Conservation (phyloP, 192 early-diverging fungal genomes). For the Endogone sp. region DNA sequence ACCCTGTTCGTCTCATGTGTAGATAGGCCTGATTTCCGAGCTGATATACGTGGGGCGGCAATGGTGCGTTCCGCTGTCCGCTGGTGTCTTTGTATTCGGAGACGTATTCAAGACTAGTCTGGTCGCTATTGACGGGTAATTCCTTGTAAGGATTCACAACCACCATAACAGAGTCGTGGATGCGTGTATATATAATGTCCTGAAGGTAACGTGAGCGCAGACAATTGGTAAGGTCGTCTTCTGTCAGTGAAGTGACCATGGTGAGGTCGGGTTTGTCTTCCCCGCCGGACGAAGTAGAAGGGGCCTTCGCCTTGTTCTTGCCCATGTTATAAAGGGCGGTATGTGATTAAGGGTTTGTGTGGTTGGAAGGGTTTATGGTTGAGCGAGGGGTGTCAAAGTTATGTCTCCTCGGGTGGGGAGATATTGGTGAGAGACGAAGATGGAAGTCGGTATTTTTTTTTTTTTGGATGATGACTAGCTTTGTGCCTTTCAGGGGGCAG, state of each 20-base stretch:
- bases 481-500: too few species aligned
- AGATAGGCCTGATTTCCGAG: slow-evolving; percentile 72
- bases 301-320: neutral
- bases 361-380: too few species aligned
- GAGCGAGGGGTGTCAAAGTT: too few species aligned
- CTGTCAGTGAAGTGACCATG: slow-evolving; percentile 14
- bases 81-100: slow-evolving; percentile 59
- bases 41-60: slow-evolving; percentile 72
- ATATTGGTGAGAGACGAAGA: too few species aligned
- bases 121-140: slow-evolving; percentile 37
- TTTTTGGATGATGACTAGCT: too few species aligned
- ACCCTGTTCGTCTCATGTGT: slow-evolving; percentile 70
- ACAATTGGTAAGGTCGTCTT: slow-evolving; percentile 38
- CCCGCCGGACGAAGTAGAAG: neutral
- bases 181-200: slow-evolving; percentile 45
- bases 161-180: slow-evolving; percentile 57
- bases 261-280: slow-evolving; percentile 21
- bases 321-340: neutral
- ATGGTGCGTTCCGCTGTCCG: slow-evolving; percentile 34
- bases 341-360: too few species aligned
- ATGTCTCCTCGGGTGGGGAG: too few species aligned
- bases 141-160: slow-evolving; percentile 57
- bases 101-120: slow-evolving; percentile 60
- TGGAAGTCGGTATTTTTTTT: too few species aligned
- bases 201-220: slow-evolving; percentile 50